A percentile compares a stretch with the other conserved stretches of the same genome.
phyloP scores from a whole-genome alignment of 805 yeast genomes.

The Yarrowia sp. region DNA sequence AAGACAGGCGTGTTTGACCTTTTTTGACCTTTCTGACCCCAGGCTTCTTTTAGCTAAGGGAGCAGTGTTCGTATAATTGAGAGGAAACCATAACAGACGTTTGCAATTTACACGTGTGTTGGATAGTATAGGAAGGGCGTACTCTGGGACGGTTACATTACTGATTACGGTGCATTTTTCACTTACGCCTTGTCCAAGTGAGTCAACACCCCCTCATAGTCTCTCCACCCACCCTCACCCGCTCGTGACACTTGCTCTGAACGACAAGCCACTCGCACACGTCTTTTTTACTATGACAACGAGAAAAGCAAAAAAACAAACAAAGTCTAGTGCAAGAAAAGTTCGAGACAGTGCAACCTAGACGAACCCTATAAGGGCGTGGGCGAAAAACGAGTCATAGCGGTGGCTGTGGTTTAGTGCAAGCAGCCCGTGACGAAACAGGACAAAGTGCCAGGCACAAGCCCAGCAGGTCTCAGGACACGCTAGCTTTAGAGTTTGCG shows the following conservation, averaged over 20 bases:
- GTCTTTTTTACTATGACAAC: neutral
- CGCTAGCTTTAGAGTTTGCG: too few species aligned
- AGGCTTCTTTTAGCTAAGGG: too few species aligned
- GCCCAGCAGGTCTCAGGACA: neutral
- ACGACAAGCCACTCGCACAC: neutral
- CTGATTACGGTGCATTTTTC: too few species aligned
- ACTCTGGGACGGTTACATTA: too few species aligned
- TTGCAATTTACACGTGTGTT: neutral
- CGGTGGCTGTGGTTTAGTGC: too few species aligned
- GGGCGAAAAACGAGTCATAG: too few species aligned
- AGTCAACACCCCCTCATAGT: too few species aligned
- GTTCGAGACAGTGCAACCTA: conserved; percentile 1
- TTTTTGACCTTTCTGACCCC: neutral
- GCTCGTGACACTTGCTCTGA: neutral
- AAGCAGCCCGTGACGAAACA: neutral
- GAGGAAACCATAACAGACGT: too few species aligned
- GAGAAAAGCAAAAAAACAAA: neutral
- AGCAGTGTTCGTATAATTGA: too few species aligned
- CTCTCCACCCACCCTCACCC: neutral
- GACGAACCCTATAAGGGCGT: neutral
- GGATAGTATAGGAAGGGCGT: too few species aligned
- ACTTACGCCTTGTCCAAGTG: too few species aligned
- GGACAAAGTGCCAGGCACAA: neutral
- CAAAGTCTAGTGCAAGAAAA: neutral
- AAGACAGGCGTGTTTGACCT: neutral